Evolutionary conservation across 2,329 filamentous ascomycete species (phyloP).

Genomic region (Leptographium galeiforme): DNA sequence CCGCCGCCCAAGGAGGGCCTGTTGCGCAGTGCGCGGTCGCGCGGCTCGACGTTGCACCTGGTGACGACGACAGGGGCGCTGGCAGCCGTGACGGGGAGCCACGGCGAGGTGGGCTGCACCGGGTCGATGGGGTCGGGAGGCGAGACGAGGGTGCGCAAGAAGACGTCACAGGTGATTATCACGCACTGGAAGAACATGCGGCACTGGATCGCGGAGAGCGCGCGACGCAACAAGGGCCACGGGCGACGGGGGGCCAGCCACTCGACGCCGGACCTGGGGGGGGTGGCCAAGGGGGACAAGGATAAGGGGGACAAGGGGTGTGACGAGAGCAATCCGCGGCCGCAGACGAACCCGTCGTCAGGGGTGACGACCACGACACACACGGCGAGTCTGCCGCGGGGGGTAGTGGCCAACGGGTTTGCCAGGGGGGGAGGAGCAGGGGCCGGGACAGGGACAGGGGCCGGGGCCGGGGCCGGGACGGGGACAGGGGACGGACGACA

Average conservation of each 20-base stretch:
- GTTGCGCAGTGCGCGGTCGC: constrained; percentile 53
- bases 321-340: constrained; percentile 42
- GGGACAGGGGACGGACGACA: neutral
- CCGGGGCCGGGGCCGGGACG: neutral
- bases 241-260: constrained; percentile 38
- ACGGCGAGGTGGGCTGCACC: neutral
- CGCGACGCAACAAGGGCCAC: constrained; percentile 33
- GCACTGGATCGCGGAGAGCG: constrained; percentile 48
- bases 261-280: constrained; percentile 44
- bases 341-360: constrained; percentile 37
- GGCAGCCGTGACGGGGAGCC: constrained; percentile 15
- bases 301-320: constrained; percentile 25
- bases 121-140: neutral
- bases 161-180: constrained; percentile 44
- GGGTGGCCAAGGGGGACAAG: constrained; percentile 24
- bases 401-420: constrained; percentile 39
- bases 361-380: constrained; percentile 11
- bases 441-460: neutral
- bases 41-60: constrained; percentile 76
- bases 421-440: constrained; percentile 9
- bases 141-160: constrained; percentile 34
- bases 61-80: constrained; percentile 52
- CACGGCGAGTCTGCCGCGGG: constrained; percentile 34
- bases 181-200: constrained; percentile 52
- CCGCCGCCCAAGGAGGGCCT: constrained; percentile 77